Base-by-base conservation (phyloP, 2,329 filamentous ascomycete species). In the Hymenoscyphus occultus region DNA sequence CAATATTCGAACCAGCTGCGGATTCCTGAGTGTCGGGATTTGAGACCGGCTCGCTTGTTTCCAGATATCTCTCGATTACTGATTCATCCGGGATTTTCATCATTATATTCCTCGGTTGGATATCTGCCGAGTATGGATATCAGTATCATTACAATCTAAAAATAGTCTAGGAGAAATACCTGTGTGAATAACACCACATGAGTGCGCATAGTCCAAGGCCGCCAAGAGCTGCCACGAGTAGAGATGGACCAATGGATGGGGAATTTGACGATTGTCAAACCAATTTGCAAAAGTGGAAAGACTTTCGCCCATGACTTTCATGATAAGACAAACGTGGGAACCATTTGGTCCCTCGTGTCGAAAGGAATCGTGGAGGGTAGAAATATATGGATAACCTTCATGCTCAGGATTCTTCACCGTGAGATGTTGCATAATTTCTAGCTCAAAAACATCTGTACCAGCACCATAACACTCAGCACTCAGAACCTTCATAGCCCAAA, bases 371-470 rank as follows among this genome's bases (percentile, higher is more conserved):
- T 28, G 48, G 48, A 54, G 19, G 9, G 48, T 54, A 22, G 48
- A 54, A 13, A 54, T 54, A 54, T 54, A 13, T 14, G 9, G 48
- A 28, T 54, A 54, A 3, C 48, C 48, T 7, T 54, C 19, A 5
- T 54, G 48, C 5, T 28, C 10, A 5, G 48, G 19, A 5, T 54
- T 54, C 3, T 13, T 54, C 12, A 3, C 2, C 13, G 48, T 54
- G 7, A 54, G 10, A 54, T 12, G 48, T 54, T 54, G 48, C 48
- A 54, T 54, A n/a, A 54, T 54, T 28, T 54, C 48, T 22, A 54
- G 19, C 48, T 54, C 48, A 2, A 54, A 54, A 54, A 54, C 13
- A 13, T 28, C 10, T 13, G 9, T 28, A 14, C 19, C 19, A 1
- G 48, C 19, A 14, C 48, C 48, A 13, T 54, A 54, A 22, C 48